Evolutionary conservation across 306 rosid species (phyloP).

Genomic region (Rosa persica): DNA sequence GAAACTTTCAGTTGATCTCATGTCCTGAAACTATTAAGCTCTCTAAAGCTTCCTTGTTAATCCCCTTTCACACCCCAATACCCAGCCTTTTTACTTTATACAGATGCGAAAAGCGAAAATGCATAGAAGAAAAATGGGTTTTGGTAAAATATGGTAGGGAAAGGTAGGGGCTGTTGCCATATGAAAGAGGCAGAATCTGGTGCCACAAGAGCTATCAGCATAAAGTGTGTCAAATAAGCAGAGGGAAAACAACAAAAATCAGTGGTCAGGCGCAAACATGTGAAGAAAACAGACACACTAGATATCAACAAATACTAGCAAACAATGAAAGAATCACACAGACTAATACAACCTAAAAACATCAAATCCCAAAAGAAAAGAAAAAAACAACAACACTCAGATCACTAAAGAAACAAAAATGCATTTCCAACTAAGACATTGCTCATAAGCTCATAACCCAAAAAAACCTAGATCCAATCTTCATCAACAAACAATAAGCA

Average conservation of each 20-base stretch:
- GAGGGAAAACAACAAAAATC: background rate
- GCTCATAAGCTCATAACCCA: too few species aligned
- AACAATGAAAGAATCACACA: background rate
- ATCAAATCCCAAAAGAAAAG: constrained; percentile 20
- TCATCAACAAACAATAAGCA: too few species aligned
- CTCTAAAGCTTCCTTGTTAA: background rate
- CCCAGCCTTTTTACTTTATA: background rate
- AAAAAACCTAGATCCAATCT: too few species aligned
- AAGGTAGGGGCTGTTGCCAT: background rate
- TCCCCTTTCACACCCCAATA: background rate
- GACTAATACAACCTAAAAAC: constrained; percentile 15
- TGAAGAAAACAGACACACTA: background rate
- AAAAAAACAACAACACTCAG: constrained; percentile 12
- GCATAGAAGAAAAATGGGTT: background rate
- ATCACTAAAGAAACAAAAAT: too few species aligned
- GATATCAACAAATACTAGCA: background rate
- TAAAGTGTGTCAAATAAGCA: background rate
- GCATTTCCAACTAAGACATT: too few species aligned
- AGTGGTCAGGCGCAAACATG: too few species aligned
- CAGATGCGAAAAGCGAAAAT: background rate
- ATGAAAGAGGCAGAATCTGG: background rate
- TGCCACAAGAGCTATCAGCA: background rate
- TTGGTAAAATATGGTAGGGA: background rate
- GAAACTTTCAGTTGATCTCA: background rate
- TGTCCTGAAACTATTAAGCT: background rate